Percentiles rank a stretch among this genome's conserved stretches.
Conservation (phyloP, 257 asterid species). For the Vinca minor region DNA sequence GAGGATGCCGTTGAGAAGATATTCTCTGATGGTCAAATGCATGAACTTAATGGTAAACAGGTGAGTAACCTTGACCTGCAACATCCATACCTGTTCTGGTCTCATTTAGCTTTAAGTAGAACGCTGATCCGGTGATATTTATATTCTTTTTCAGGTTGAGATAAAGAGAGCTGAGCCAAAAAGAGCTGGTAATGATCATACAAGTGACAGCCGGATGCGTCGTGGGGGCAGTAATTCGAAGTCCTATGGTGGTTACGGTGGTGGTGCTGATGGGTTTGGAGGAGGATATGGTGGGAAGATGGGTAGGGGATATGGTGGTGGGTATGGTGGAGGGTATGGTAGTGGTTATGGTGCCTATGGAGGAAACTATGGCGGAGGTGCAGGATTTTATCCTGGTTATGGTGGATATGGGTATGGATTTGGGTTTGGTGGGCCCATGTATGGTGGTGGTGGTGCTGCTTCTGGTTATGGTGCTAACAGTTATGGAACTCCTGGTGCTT, state of each 20-base stretch:
- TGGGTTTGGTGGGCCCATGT: slow-evolving; percentile 90
- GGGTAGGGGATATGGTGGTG: slow-evolving; percentile 75
- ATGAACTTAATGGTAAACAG: slow-evolving; percentile 87
- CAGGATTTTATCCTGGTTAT: slow-evolving; percentile 70
- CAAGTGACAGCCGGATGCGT: slow-evolving; percentile 41
- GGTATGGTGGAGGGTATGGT: slow-evolving; percentile 46
- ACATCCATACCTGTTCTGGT: background rate
- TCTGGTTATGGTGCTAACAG: slow-evolving; percentile 66
- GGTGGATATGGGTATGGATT: slow-evolving; percentile 92
- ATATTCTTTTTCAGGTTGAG: slow-evolving; percentile 74
- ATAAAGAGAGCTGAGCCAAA: slow-evolving; percentile 94
- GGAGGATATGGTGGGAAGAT: slow-evolving; percentile 72
- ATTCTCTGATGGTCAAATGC: slow-evolving; percentile 80
- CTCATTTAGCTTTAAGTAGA: background rate
- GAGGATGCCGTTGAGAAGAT: slow-evolving; percentile 88
- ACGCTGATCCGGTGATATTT: background rate
- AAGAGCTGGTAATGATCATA: slow-evolving; percentile 55
- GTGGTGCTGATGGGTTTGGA: slow-evolving; percentile 48
- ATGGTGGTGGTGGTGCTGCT: slow-evolving; percentile 60
- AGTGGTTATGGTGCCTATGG: slow-evolving; percentile 50
- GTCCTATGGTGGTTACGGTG: slow-evolving; percentile 46
- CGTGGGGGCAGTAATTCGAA: slow-evolving; percentile 60
- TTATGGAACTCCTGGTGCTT: slow-evolving; percentile 51
- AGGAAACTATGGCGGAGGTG: slow-evolving; percentile 59
- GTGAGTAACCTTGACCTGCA: slow-evolving; percentile 38